Evolutionary conservation across 305 asterid genomes (phyloP), one percentile per base, ranked within the genome.

Genomic region (Fraxinus nigra): DNA sequence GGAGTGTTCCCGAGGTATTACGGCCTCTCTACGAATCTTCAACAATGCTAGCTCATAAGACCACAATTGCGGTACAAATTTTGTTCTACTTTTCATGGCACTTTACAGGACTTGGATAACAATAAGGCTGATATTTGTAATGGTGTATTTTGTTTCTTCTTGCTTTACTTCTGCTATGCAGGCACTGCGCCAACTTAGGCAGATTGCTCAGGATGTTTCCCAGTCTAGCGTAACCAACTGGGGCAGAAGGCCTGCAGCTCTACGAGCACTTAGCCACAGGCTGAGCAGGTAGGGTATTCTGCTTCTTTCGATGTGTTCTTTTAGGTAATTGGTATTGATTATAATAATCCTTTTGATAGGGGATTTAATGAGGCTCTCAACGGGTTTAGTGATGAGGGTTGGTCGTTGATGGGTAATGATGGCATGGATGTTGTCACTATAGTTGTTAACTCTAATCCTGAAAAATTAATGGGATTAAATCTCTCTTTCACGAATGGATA

Each of bases 181-280:
- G 98, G 98, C 97, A 72, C 91, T 94, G 75, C 97, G 98, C 70
- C 97, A 94, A 76, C 89, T 94, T 78, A 89, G 91, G 89, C 98
- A 93, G 90, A 93, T 92, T 9, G 89, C 97, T 79, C 97, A 89
- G 26, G 98, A 94, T 85, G 89, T 89, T 78, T 85, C 97, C 9
- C 97, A 91, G 85, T 78, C 94, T 54, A 93, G 85, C 81, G 88
- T 85, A 59, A 91, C 89, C 75, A 93, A 94, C 91, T 90, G 95
- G 94, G 97, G 97, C 26, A 85, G 97, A 87, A 88, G 97, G 65
- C 97, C 97, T 7, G 94, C 97, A 79, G 97, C 97, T 85, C 79
- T 93, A 33, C 90, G 98, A 24, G 97, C 96, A 48, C 92, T 93
- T 86, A 85, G 97, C 85, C 97, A 93, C 83, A 85, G 97, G 85